Evolutionary conservation across 306 rosid species (phyloP).

Genomic region (Cicer arietinum): DNA sequence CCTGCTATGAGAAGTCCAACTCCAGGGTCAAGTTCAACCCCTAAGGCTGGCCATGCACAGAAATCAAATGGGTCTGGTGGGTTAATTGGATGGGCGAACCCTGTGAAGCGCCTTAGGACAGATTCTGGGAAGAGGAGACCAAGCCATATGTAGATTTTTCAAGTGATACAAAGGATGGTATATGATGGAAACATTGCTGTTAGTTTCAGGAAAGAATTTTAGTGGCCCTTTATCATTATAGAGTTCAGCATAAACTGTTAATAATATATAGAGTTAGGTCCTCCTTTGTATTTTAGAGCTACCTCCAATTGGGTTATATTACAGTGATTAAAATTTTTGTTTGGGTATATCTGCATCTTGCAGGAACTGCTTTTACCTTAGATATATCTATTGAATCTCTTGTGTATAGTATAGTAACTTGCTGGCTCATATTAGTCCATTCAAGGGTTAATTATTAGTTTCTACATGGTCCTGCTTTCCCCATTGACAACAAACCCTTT

Average conservation of each 20-base stretch:
- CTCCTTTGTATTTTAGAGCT: constrained; percentile 48
- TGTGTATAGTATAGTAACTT: constrained; percentile 63
- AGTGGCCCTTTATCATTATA: constrained; percentile 49
- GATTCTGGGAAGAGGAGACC: constrained; percentile 97
- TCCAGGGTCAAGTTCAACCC: constrained; percentile 60
- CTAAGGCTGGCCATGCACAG: constrained; percentile 67
- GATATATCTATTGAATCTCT: constrained; percentile 41
- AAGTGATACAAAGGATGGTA: constrained; percentile 40
- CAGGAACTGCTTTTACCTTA: constrained; percentile 44
- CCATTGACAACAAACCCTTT: no score
- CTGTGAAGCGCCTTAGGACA: constrained; percentile 84
- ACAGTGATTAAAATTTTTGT: constrained; percentile 41
- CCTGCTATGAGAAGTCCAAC: constrained; percentile 75
- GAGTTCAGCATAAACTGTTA: constrained; percentile 60
- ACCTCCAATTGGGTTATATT: constrained; percentile 48
- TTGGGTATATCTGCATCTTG: constrained; percentile 49
- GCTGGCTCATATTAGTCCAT: constrained; percentile 36
- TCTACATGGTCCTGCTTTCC: no score
- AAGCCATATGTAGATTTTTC: constrained; percentile 67
- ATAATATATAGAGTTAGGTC: constrained; percentile 60
- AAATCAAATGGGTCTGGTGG: constrained; percentile 63
- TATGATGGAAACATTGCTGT: constrained; percentile 41
- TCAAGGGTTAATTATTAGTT: constrained; percentile 22
- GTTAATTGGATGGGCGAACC: constrained; percentile 84
- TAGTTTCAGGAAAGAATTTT: constrained; percentile 48